phyloP scores from a whole-genome alignment of 2,329 filamentous ascomycete species.

The Trichoderma sp. region DNA sequence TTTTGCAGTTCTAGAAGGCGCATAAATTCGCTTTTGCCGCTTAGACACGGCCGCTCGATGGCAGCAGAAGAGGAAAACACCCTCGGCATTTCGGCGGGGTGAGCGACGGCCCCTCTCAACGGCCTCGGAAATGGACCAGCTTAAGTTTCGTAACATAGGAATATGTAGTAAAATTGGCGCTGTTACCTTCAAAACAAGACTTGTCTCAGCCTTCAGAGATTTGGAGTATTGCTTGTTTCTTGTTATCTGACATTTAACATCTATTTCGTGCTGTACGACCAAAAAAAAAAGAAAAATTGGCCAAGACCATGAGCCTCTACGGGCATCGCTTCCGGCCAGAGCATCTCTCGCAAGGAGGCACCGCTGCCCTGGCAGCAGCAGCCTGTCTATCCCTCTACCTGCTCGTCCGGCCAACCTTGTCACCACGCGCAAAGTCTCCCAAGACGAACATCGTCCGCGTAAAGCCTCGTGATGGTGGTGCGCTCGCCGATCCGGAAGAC shows the following conservation, averaged over 20 bases:
- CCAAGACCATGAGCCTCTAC: conserved; percentile 25
- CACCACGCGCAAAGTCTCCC: conserved; percentile 26
- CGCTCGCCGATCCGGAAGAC: conserved; percentile 2
- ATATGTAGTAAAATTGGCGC: not conserved
- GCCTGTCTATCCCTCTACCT: conserved; percentile 45
- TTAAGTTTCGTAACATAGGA: not conserved
- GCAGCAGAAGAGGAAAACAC: not conserved
- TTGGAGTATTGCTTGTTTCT: not conserved
- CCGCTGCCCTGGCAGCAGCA: conserved; percentile 32
- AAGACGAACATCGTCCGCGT: conserved; percentile 20
- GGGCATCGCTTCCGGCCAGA: conserved; percentile 20
- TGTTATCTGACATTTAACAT: not conserved
- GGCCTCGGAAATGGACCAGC: conserved; percentile 17
- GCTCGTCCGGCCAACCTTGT: conserved; percentile 36
- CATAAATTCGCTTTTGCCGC: not conserved
- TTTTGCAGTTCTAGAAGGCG: not conserved
- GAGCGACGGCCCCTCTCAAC: not conserved
- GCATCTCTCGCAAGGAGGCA: conserved; percentile 14
- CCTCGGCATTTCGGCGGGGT: conserved; percentile 23
- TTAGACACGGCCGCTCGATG: not conserved
- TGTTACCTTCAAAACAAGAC: not conserved
- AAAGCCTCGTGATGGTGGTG: not conserved
- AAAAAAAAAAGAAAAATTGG: not conserved
- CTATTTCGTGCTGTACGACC: not conserved
- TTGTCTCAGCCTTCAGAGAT: not conserved